These are phyloP conservation scores for Pelargonium nanum DNA, from an alignment of 345 rosid genomes.

Conservation along the genomic window DNA sequence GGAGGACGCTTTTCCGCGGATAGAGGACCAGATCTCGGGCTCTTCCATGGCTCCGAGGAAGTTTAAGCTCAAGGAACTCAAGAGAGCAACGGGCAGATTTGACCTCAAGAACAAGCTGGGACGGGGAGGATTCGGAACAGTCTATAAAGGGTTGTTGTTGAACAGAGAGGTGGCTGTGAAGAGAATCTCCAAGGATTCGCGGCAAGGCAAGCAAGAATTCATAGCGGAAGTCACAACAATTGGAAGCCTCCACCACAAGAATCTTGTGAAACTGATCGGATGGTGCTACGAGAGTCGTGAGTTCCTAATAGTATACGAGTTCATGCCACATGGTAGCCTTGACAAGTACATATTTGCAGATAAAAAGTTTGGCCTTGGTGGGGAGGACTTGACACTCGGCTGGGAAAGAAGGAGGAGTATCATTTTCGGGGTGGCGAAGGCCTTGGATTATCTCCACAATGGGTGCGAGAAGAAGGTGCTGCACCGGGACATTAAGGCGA, in stretches of 20 bases:
- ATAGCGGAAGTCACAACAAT: slow-evolving; percentile 69
- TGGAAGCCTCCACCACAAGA: slow-evolving; percentile 52
- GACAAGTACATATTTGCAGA: slow-evolving; percentile 39
- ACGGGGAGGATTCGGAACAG: slow-evolving; percentile 73
- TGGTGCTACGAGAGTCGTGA: slow-evolving; percentile 60
- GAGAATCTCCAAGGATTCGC: slow-evolving; percentile 46
- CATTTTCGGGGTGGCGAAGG: slow-evolving; percentile 47
- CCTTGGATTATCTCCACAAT: slow-evolving; percentile 60
- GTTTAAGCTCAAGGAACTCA: slow-evolving; percentile 40
- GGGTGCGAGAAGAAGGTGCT: slow-evolving; percentile 58
- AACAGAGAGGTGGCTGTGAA: slow-evolving; percentile 58
- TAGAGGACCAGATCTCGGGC: slow-evolving; percentile 41
- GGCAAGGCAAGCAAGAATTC: slow-evolving; percentile 74
- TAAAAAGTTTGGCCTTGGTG: slow-evolving; percentile 7
- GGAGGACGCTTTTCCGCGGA: slow-evolving; percentile 26
- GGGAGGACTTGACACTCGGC: slow-evolving; percentile 18
- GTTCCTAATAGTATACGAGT: slow-evolving; percentile 61
- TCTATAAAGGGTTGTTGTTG: slow-evolving; percentile 45
- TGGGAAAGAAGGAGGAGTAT: slow-evolving; percentile 49
- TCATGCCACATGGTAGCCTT: slow-evolving; percentile 58
- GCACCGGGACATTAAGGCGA: slow-evolving; percentile 60
- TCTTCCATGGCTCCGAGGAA: slow-evolving; percentile 41
- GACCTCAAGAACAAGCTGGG: slow-evolving; percentile 45
- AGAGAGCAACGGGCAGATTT: slow-evolving; percentile 49
- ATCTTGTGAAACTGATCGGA: slow-evolving; percentile 64